Percentiles rank a stretch among this genome's conserved stretches.
Evolutionary conservation across 1,284 basidiomycete genomes (phyloP).

Genomic region (Ceratobasidium sp.): DNA sequence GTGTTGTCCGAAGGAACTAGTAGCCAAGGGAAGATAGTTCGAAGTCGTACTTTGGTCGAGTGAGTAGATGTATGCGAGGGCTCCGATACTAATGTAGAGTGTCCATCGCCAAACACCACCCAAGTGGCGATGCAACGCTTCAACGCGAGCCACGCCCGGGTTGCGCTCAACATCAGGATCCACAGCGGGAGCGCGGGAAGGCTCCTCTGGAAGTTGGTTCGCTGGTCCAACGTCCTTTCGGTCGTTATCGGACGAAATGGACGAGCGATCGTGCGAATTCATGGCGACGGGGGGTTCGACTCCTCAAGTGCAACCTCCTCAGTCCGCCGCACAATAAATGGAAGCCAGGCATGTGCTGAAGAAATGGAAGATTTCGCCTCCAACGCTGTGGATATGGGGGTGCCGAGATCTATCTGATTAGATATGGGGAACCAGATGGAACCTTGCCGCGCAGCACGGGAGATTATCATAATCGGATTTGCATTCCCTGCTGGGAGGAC

Average conservation of each 20-base stretch:
- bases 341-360: slow-evolving; percentile 26
- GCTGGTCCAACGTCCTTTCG: neutral
- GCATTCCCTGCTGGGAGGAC: neutral
- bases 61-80: slow-evolving; percentile 33
- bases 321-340: slow-evolving; percentile 20
- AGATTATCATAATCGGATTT: neutral
- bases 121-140: slow-evolving; percentile 29
- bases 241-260: slow-evolving; percentile 13
- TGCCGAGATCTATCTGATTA: slow-evolving; percentile 14
- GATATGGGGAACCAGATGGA: slow-evolving; percentile 4
- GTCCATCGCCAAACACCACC: slow-evolving; percentile 25
- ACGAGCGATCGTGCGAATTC: slow-evolving; percentile 21
- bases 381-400: neutral
- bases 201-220: neutral
- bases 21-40: slow-evolving; percentile 44
- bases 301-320: neutral
- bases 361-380: slow-evolving; percentile 11
- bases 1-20: slow-evolving; percentile 43
- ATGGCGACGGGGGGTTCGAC: slow-evolving; percentile 10
- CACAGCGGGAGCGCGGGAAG: neutral
- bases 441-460: neutral
- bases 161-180: slow-evolving; percentile 19
- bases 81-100: slow-evolving; percentile 38
- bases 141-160: slow-evolving; percentile 33
- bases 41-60: slow-evolving; percentile 38